These are phyloP conservation scores for Triticum monococcum DNA, from an alignment of 176 grass and related monocot species.

Conservation along the genomic window DNA sequence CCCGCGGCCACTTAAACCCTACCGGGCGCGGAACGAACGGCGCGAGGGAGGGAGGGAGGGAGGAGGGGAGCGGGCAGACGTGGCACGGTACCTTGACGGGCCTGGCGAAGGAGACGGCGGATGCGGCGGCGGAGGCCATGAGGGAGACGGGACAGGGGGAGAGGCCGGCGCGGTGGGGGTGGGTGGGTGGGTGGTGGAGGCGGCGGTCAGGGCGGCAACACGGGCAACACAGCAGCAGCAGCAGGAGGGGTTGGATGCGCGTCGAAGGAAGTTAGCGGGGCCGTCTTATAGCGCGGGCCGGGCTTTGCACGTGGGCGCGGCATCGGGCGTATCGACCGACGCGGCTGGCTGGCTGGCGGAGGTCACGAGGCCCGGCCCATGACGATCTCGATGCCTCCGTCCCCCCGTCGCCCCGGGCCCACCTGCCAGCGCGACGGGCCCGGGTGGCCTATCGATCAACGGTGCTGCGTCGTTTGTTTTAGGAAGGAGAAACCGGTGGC, in stretches of 20 bases:
- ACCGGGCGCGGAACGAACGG: background rate
- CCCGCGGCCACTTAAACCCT: constrained; percentile 9
- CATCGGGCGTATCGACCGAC: constrained; percentile 44
- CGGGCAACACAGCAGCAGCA: background rate
- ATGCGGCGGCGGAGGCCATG: constrained; percentile 46
- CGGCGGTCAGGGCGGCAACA: background rate
- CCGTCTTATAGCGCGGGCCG: constrained; percentile 9
- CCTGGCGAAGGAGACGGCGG: constrained; percentile 42
- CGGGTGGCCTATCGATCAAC: background rate
- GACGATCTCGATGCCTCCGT: constrained; percentile 18
- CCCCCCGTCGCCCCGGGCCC: background rate
- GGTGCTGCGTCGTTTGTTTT: too few relatives aligned
- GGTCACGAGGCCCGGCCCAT: constrained; percentile 46
- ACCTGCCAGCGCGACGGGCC: background rate
- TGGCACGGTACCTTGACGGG: constrained; percentile 33
- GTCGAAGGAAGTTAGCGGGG: too few relatives aligned
- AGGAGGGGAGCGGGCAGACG: too few relatives aligned
- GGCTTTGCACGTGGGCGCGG: constrained; percentile 5
- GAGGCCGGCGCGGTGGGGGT: background rate
- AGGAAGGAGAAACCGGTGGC: too few relatives aligned
- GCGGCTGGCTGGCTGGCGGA: constrained; percentile 13
- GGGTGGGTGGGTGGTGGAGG: background rate
- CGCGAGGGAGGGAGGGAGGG: background rate
- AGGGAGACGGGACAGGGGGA: background rate
- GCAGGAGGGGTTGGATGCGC: too few relatives aligned